phyloP scores from a whole-genome alignment of 768 basidiomycete genomes.

The Boletus subparvulus region DNA sequence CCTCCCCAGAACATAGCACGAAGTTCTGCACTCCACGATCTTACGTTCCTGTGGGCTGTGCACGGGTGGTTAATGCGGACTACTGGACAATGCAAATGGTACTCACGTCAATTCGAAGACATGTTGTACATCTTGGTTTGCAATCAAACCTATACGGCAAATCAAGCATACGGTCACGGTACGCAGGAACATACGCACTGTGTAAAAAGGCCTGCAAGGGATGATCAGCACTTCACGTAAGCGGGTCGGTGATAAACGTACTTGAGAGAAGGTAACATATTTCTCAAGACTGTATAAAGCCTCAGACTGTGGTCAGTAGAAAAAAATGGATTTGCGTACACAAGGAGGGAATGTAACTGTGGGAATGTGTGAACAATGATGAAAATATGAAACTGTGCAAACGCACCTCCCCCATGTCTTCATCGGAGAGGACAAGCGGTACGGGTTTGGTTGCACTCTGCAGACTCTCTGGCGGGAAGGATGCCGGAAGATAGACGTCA shows the following conservation, averaged over 20 bases:
- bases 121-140: slow-evolving; percentile 25
- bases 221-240: slow-evolving; percentile 37
- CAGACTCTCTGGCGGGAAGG: slow-evolving; percentile 45
- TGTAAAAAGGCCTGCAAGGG: slow-evolving; percentile 21
- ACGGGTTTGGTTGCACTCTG: slow-evolving; percentile 14
- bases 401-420: slow-evolving; percentile 49
- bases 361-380: background rate
- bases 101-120: slow-evolving; percentile 29
- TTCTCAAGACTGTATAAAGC: slow-evolving; percentile 39
- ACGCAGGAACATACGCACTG: slow-evolving; percentile 10
- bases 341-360: slow-evolving; percentile 59
- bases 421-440: slow-evolving; percentile 38
- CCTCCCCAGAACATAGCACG: slow-evolving; percentile 66
- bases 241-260: slow-evolving; percentile 9
- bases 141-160: slow-evolving; percentile 20
- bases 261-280: slow-evolving; percentile 33
- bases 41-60: slow-evolving; percentile 47
- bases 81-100: background rate
- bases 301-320: slow-evolving; percentile 32
- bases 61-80: slow-evolving; percentile 7
- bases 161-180: background rate
- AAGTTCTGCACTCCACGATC: slow-evolving; percentile 58
- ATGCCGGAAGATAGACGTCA: slow-evolving; percentile 49
- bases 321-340: slow-evolving; percentile 39
- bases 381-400: background rate